These are phyloP conservation scores for Xerocomellus chrysenteron DNA, from an alignment of 768 basidiomycete genomes.

Conservation along the genomic window DNA sequence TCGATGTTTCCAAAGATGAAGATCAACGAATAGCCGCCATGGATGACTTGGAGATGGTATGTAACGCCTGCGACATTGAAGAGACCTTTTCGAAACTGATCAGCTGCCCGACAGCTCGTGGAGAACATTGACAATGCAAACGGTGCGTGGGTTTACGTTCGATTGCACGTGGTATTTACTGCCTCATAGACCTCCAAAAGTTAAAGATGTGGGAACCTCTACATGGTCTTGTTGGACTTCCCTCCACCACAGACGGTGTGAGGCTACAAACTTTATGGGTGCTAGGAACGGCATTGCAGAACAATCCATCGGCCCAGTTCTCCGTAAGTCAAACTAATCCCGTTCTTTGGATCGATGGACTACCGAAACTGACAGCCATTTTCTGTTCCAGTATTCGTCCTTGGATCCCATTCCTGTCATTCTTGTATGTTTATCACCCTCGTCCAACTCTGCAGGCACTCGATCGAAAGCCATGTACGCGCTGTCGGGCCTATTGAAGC, in stretches of 20 bases:
- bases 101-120: conserved; percentile 52
- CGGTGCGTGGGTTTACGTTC: conserved; percentile 34
- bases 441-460: conserved; percentile 48
- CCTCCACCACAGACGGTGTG: conserved; percentile 56
- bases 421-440: conserved; percentile 57
- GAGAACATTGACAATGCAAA: conserved; percentile 93
- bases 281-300: conserved; percentile 85
- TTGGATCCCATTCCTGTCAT: conserved; percentile 66
- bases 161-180: neutral
- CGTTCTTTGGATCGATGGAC: neutral
- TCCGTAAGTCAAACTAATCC: conserved; percentile 47
- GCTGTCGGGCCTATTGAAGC: conserved; percentile 76
- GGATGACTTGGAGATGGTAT: conserved; percentile 86
- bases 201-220: conserved; percentile 79
- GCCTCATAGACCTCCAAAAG: conserved; percentile 62
- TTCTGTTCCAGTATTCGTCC: conserved; percentile 50
- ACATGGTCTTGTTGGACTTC: conserved; percentile 56
- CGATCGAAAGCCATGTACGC: conserved; percentile 84
- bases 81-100: neutral
- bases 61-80: conserved; percentile 15
- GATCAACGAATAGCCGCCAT: conserved; percentile 65
- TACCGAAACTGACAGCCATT: neutral
- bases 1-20: conserved; percentile 53
- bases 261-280: conserved; percentile 79
- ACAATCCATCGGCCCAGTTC: conserved; percentile 82